These are phyloP conservation scores for Trichoderma brevicompactum DNA, from an alignment of 2,329 filamentous ascomycete genomes.

Conservation along the genomic window DNA sequence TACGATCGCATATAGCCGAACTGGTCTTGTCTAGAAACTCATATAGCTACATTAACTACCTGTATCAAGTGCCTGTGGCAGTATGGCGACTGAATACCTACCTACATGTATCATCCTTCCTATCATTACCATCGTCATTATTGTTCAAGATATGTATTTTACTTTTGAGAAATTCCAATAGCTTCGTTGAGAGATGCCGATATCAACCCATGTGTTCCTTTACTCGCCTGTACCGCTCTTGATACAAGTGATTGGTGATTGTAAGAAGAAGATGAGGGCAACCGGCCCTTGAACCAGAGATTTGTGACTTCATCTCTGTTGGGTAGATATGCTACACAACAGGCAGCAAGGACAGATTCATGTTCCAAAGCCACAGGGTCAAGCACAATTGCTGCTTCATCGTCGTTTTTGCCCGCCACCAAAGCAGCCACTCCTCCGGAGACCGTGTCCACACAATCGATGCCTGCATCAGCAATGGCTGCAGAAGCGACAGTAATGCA, in stretches of 20 bases:
- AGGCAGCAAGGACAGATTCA: conserved; percentile 75
- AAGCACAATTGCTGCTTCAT: conserved; percentile 61
- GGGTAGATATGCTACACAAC: conserved; percentile 88
- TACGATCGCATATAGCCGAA: no score
- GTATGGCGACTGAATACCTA: no score
- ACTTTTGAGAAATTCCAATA: conserved; percentile 9
- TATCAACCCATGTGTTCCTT: conserved; percentile 42
- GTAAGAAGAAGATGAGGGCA: conserved; percentile 47
- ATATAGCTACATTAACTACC: no score
- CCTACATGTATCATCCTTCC: conserved; percentile 3
- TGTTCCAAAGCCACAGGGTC: conserved; percentile 87
- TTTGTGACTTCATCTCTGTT: conserved; percentile 90
- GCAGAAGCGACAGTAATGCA: conserved; percentile 94
- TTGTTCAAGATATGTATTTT: conserved; percentile 4
- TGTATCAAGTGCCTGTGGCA: no score
- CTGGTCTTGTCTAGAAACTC: no score
- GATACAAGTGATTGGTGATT: conserved; percentile 45
- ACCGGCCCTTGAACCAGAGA: conserved; percentile 83
- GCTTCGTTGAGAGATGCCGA: conserved; percentile 45
- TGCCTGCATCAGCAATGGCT: conserved; percentile 90
- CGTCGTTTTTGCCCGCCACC: conserved; percentile 50
- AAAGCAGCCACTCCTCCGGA: conserved; percentile 87
- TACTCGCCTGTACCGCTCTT: conserved; percentile 49
- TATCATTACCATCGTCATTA: conserved; percentile 21
- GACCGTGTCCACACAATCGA: conserved; percentile 92